Base-by-base conservation (phyloP, 2,329 filamentous ascomycete species). In the Ophiosphaerella herpotricha region DNA sequence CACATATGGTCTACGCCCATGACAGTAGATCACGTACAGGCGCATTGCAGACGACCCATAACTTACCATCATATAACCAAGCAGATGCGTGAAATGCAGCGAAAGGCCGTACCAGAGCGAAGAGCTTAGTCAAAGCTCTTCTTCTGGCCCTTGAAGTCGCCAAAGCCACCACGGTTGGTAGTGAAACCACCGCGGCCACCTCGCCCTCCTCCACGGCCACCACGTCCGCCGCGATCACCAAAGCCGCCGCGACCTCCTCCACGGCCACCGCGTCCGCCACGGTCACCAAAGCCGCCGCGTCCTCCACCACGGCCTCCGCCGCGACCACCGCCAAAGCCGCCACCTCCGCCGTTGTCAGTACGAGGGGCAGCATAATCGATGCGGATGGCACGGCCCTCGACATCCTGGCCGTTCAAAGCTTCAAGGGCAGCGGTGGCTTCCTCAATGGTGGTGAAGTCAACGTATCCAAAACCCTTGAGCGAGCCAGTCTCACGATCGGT, bases 401-500 rank as follows among this genome's bases (percentile, higher is more conserved):
- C 82, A 52, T 90, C 85, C 48, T 80, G 79, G 58, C 90, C 90
- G 63, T 89, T 86, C 72, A 90, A 82, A 49, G 80, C 78, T 64
- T 87, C 81, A 63, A 90, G 85, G 21, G 86, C 92, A 64, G 80
- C 77, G 77, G 88, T 89, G 66, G 92, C 90, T 66, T 96, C 91
- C 24, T 96, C 91, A 55, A 94, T 74, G 14, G 88, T 89, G 63
- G 79, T 78, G 81, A 93, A 96, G 70, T 87, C 87, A 57, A 96
- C 87, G 73, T 97, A 97, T 47, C 90, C 92, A 75, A 95, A 96
- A 50, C 92, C 92, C 86, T 96, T 96, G 71, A 88, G 86, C 64
- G 86, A 84, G 59, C 91, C 91, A 55, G 85, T 85, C 54, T 96
- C 91, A 73, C 86, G 85, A 74, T 97, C 90, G 52, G 92, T 96